Base-by-base conservation (phyloP, 345 rosid genomes). In the Luvunga scandens region DNA sequence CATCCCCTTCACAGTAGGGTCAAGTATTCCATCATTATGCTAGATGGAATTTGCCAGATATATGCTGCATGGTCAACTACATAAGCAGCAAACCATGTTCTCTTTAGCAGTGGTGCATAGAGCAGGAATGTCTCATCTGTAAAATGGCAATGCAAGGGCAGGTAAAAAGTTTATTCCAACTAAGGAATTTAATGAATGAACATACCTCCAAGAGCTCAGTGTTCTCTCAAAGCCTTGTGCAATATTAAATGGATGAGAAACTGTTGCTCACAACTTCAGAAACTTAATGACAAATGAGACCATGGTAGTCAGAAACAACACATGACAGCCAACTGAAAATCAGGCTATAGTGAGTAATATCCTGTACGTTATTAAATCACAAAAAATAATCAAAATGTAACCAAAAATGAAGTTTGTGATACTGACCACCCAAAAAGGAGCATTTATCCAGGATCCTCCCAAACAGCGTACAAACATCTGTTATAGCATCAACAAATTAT, bases 171-270 rank as follows among this genome's bases (percentile, higher is more conserved):
- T 63, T 4, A 21, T 53, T 64, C 39, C 25, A 63, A 62, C 50
- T 24, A 70, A 30, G 65, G 38, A 71, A 28, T 60, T 39, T 8
- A 24, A 22, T 45, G 22, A 45, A 3, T 4, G 25, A 66, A 64
- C 78, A 59, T 80, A 88, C 89, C 91, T 86, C 83, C 78, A 80
- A 76, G 81, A 80, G 72, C 82, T 68, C 68, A 63, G 48, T 63
- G 33, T 63, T 39, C 66, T 59, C 77, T 65, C 57, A 19, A 73
- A 67, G 60, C 69, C 69, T 81, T 42, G 1, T 67, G 55, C 75
- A 77, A 79, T 63, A 68, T 53, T 45, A 77, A 33, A 69, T 30
- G 39, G 67, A 70, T 38, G 78, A 82, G 80, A 83, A 80, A 77
- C 80, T 71, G 81, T 61, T 80, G 84, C 85, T 79, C 83, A 69